A percentile compares a stretch with the other conserved stretches of the same genome.
phyloP scores from a whole-genome alignment of 257 asterid species.

The Fraxinus pennsylvanica region DNA sequence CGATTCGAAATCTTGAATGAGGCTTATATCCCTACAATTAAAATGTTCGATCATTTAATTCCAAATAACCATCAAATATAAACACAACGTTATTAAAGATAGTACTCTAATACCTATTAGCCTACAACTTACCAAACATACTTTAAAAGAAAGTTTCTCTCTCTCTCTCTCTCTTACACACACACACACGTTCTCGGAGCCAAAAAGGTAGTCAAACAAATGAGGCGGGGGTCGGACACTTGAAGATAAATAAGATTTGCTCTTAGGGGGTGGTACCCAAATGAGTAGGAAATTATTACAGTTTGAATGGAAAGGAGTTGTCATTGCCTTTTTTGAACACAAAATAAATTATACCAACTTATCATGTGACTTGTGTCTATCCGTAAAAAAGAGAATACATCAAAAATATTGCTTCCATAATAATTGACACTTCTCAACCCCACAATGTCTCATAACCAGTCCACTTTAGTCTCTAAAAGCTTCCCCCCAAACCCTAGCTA shows the following conservation, averaged over 20 bases:
- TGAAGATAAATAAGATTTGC: slow-evolving; percentile 39
- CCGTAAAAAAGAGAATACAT: slow-evolving; percentile 15
- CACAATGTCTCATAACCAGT: slow-evolving; percentile 13
- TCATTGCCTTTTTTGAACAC: not conserved
- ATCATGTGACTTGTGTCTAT: slow-evolving; percentile 14
- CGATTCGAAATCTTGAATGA: too few relatives aligned
- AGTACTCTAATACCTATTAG: too few relatives aligned
- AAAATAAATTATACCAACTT: not conserved
- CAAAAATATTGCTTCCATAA: slow-evolving; percentile 25
- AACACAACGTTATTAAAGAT: too few relatives aligned
- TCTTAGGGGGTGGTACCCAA: slow-evolving; percentile 39
- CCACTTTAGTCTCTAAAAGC: not conserved
- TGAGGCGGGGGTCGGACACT: slow-evolving; percentile 30
- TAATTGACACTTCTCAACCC: slow-evolving; percentile 27
- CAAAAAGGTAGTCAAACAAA: slow-evolving; percentile 55
- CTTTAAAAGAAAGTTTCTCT: not conserved
- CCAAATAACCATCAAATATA: too few relatives aligned
- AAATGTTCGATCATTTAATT: too few relatives aligned
- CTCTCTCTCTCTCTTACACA: not conserved
- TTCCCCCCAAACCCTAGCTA: not conserved
- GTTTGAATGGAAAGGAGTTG: slow-evolving; percentile 17
- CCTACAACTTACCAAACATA: too few relatives aligned
- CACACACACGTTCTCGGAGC: slow-evolving; percentile 21
- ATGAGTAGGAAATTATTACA: slow-evolving; percentile 62
- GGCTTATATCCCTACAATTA: too few relatives aligned